Evolutionary conservation across 2,329 filamentous ascomycete genomes (phyloP).

Genomic region (Pseudogymnoascus verrucosus): DNA sequence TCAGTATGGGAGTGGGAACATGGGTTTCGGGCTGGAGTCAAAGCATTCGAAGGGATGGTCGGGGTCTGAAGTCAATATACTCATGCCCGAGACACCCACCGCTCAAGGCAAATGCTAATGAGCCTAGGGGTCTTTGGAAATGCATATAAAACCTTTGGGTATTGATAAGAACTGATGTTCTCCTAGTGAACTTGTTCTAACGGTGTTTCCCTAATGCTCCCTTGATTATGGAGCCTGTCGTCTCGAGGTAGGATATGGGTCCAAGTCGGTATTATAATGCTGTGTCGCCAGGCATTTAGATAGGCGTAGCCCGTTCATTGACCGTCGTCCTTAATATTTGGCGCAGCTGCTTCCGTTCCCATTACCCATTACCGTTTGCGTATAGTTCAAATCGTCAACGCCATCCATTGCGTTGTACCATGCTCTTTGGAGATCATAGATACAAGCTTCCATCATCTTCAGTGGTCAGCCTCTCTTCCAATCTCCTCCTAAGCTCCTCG

Average conservation of each 20-base stretch:
- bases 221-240: neutral
- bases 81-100: too few relatives aligned
- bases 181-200: neutral
- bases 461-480: conserved; percentile 47
- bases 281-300: neutral
- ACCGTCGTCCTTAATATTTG: neutral
- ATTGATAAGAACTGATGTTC: neutral
- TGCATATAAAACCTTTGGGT: neutral
- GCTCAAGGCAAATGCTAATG: too few relatives aligned
- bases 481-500: conserved; percentile 47
- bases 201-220: neutral
- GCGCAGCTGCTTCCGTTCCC: neutral
- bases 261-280: neutral
- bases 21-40: conserved; percentile 30
- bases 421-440: conserved; percentile 35
- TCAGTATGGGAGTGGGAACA: conserved; percentile 35
- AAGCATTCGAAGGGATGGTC: conserved; percentile 26
- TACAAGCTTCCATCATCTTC: conserved; percentile 54
- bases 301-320: neutral
- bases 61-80: conserved; percentile 6
- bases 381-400: neutral
- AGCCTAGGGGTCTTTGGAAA: neutral
- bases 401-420: neutral
- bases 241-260: neutral
- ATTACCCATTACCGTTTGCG: neutral